Evolutionary conservation across 208 protist species (phyloP).

Genomic region (Trypanosoma cruzi): DNA sequence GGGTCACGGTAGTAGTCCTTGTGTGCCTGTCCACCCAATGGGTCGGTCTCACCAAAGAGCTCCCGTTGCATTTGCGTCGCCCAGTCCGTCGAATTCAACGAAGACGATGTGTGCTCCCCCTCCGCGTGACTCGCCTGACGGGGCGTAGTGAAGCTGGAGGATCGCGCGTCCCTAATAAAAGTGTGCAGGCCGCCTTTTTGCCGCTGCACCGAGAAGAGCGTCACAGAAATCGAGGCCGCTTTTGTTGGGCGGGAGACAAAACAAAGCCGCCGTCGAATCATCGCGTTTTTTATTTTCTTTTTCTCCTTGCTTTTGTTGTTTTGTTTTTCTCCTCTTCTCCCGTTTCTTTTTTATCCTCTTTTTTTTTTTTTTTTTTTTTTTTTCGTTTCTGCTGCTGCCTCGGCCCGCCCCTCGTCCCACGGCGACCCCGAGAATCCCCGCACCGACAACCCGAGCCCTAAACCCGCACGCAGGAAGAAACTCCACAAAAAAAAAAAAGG

Average conservation of each 20-base stretch:
- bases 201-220: conserved; percentile 1
- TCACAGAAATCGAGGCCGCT: not conserved
- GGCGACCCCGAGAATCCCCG: too few species aligned
- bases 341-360: not conserved
- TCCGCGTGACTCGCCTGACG: not conserved
- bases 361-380: not conserved
- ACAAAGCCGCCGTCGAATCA: conserved; percentile 30
- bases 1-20: conserved; percentile 91
- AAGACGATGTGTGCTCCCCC: not conserved
- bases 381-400: too few species aligned
- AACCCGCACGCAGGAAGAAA: conserved; percentile 7
- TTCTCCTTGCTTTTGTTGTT: conserved; percentile 4
- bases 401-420: too few species aligned
- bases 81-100: conserved; percentile 40
- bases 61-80: conserved; percentile 73
- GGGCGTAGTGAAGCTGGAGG: conserved; percentile 3
- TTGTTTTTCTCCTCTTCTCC: not conserved
- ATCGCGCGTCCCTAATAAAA: conserved; percentile 43
- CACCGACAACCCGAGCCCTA: not conserved
- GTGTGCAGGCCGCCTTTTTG: conserved; percentile 38
- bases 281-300: conserved; percentile 12
- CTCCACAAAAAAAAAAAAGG: not conserved
- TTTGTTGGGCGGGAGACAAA: not conserved
- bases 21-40: conserved; percentile 76
- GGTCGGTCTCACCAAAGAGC: conserved; percentile 67